Evolutionary conservation across 1,139 yeast species (phyloP), one percentile per base, ranked within the genome.

Genomic region (Taiozyma sp.): DNA sequence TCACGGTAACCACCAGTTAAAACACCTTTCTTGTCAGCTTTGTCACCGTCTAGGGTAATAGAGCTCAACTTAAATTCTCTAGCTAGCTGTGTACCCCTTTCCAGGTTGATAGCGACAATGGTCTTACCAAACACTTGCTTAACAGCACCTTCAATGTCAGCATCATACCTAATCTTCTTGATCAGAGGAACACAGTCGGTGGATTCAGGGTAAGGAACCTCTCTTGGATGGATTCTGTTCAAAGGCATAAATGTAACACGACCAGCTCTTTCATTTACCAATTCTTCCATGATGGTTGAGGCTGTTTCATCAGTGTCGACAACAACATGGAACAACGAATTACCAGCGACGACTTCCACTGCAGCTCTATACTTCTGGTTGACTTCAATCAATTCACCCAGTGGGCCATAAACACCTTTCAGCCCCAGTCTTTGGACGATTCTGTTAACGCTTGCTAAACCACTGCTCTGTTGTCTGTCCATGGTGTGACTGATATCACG

Each of bases 301-400:
- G 98, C 98, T 1, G 97, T 88, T 46, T 79, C 83, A 59, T 91
- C 97, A 45, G 77, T 83, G 62, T 90, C 97, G 16, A 93, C 98
- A 16, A 93, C 95, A 41, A 91, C 81, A 65, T 93, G 90, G 63
- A 90, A 91, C 47, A 93, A 70, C 3, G 96, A 79, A 54, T 80
- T 83, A 2, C 98, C 98, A 14, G 96, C 97, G 45, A 89, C 79
- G 6, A 87, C 93, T 63, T 91, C 97, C 1, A 87, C 86, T 1
- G 97, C 95, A 1, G 84, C 78, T 63, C 86, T 85, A 64, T 89
- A 91, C 60, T 88, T 88, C 50, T 87, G 91, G 58, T 85, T 85
- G 3, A 89, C 93, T 50, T 76, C 76, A 53, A 93, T 85, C 39
- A 93, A 71, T 56, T 90, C 96, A 35, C 95, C 95, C 24, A 93